Percentiles rank a stretch among this genome's conserved stretches.
Conservation (phyloP, 73 alveolate species). For the Stentor roeselii region DNA sequence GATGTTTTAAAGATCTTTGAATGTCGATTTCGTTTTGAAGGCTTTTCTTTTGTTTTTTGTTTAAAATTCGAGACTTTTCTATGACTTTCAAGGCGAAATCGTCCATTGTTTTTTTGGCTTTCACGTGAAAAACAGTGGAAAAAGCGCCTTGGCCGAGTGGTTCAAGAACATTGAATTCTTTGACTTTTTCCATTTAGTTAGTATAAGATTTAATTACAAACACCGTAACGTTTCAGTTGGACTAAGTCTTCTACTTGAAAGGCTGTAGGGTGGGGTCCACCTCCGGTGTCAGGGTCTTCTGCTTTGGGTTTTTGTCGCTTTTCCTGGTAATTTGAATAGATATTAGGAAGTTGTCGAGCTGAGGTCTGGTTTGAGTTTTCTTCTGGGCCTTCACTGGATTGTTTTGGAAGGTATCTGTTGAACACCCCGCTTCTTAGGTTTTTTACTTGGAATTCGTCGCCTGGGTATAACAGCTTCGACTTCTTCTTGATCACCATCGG, state of each 20-base stretch:
- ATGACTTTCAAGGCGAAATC: conserved; percentile 33
- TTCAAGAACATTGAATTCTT: neutral
- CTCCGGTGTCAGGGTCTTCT: neutral
- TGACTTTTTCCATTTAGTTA: neutral
- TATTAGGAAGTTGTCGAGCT: no score
- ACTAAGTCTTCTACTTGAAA: neutral
- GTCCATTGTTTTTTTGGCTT: neutral
- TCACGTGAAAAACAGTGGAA: conserved; percentile 26
- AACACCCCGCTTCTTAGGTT: conserved; percentile 1
- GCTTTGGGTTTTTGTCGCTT: neutral
- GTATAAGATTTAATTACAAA: no score
- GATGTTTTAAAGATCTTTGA: conserved; percentile 56
- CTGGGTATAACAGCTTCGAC: neutral
- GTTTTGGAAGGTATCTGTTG: neutral
- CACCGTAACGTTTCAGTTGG: no score
- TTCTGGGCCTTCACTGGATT: no score
- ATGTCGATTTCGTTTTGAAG: conserved; percentile 69
- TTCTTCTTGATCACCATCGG: neutral
- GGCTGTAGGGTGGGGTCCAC: neutral
- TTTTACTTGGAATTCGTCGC: neutral
- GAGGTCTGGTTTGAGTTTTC: no score
- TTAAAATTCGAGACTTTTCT: conserved; percentile 9
- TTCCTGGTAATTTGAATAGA: neutral
- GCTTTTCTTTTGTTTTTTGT: conserved; percentile 54
- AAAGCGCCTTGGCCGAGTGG: conserved; percentile 30